These are phyloP conservation scores for Gentiana straminea DNA, from an alignment of 257 asterid species.

Conservation along the genomic window DNA sequence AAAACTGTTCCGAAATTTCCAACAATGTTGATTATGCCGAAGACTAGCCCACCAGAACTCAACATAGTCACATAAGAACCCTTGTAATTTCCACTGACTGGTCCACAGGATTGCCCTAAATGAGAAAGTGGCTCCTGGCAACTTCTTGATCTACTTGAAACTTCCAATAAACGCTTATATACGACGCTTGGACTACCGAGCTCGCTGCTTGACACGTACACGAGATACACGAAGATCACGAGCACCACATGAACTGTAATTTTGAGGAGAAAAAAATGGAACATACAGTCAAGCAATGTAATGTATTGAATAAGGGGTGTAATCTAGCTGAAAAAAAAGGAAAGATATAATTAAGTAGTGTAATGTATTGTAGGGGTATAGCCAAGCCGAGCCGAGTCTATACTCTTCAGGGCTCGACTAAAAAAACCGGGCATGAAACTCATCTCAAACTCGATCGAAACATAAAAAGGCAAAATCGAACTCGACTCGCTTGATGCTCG, in stretches of 20 bases:
- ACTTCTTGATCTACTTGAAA: conserved; percentile 56
- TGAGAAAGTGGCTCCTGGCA: conserved; percentile 59
- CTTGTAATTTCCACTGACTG: conserved; percentile 58
- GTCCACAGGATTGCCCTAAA: conserved; percentile 72
- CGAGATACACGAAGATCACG: conserved; percentile 78
- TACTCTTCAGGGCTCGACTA: no score
- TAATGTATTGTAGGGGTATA: no score
- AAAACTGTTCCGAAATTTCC: conserved; percentile 94
- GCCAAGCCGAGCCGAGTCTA: no score
- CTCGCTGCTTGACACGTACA: conserved; percentile 57
- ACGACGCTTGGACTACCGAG: conserved; percentile 79
- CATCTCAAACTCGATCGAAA: no score
- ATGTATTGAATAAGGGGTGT: no score
- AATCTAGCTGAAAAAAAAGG: no score
- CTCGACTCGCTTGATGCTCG: no score
- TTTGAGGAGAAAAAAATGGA: background rate
- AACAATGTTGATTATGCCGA: conserved; percentile 84
- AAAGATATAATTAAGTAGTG: no score
- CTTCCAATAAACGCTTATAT: conserved; percentile 56
- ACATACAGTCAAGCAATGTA: no score
- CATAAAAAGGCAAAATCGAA: no score
- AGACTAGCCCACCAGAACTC: conserved; percentile 82
- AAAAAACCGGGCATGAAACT: no score
- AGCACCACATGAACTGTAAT: conserved; percentile 70
- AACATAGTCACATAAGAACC: conserved; percentile 87